Base-by-base conservation (phyloP, 2,329 filamentous ascomycete species). In the Colletotrichum sp. region DNA sequence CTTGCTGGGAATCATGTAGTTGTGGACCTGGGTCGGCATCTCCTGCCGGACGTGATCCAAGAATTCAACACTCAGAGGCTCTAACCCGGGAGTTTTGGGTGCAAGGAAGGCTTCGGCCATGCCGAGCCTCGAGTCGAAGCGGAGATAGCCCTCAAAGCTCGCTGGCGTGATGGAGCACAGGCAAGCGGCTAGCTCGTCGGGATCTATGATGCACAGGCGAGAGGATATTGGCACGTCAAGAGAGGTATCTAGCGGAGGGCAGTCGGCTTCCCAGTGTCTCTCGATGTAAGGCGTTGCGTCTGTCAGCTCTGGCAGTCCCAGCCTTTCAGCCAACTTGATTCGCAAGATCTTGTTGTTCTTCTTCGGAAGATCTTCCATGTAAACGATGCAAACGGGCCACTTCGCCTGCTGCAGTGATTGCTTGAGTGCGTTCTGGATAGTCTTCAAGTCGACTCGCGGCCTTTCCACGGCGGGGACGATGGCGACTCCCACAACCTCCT, bases 301-400 rank as follows among this genome's bases (percentile, higher is more conserved):
- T 0, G 85, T 86, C 12, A 90, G 76, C 3, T 85, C 82, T 1
- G 85, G 83, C 18, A 91, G 78, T 4, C 81, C 80, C 6, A 91
- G 81, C 5, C 90, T 84, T 70, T 91, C 84, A 0, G 84, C 87
- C 6, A 92, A 82, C 76, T 85, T 87, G 78, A 91, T 89, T 4
- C 90, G 87, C 26, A 91, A 81, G n/a, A 91, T 83, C 78, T 92
- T 92, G 83, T 90, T 90, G 81, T 91, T 91, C 43, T 85, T 88
- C 73, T 88, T 90, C 2, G 90, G 88, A 1, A 90, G 81, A 55
- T 87, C 87, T 34, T 90, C 84, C 89, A 91, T 91, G 80, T 90
- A 91, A 0, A 88, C 85, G 21, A 91, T 81, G 34, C 90, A 74
- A 1, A 84, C 83, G 0, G 90, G 90, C 84, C 88, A 88, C 78